Evolutionary conservation across 1,284 basidiomycete genomes (phyloP).

Genomic region (Rhodotorula sp.): DNA sequence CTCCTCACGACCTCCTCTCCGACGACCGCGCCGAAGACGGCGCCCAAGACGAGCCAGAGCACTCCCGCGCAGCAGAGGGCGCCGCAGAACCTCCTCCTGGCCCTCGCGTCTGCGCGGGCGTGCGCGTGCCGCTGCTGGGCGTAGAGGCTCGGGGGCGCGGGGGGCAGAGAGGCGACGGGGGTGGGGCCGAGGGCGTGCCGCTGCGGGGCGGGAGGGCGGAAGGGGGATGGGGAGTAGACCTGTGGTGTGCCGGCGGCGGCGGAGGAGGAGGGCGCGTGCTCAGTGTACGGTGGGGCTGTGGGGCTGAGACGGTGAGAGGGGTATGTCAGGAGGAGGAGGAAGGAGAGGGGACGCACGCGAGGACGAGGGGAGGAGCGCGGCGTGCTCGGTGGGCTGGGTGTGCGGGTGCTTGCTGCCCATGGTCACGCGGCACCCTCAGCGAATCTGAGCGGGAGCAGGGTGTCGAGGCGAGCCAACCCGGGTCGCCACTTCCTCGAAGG

Average conservation of each 20-base stretch:
- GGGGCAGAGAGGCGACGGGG: conserved; percentile 17
- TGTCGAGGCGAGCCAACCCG: not conserved
- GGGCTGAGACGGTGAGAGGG: not conserved
- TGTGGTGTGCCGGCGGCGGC: not conserved
- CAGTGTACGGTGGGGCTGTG: conserved; percentile 4
- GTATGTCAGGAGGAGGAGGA: not conserved
- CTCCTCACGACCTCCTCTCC: conserved; percentile 10
- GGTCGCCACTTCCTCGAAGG: not conserved
- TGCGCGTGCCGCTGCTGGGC: conserved; percentile 1
- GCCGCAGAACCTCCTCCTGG: conserved; percentile 18
- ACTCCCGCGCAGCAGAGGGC: conserved; percentile 16
- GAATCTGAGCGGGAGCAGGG: not conserved
- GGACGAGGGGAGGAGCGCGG: not conserved
- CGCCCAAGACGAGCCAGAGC: conserved; percentile 9
- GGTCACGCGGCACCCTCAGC: not conserved
- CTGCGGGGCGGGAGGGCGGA: not conserved
- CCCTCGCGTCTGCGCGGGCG: conserved; percentile 9
- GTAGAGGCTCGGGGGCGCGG: not conserved
- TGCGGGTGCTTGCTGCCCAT: not conserved
- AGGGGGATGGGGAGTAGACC: not conserved
- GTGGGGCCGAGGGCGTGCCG: conserved; percentile 20
- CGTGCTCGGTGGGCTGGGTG: not conserved
- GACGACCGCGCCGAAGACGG: conserved; percentile 12
- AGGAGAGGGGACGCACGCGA: not conserved
- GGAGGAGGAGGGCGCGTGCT: not conserved